These are phyloP conservation scores for Nyssa sinensis DNA, from an alignment of 148 eudicot species.

Conservation along the genomic window DNA sequence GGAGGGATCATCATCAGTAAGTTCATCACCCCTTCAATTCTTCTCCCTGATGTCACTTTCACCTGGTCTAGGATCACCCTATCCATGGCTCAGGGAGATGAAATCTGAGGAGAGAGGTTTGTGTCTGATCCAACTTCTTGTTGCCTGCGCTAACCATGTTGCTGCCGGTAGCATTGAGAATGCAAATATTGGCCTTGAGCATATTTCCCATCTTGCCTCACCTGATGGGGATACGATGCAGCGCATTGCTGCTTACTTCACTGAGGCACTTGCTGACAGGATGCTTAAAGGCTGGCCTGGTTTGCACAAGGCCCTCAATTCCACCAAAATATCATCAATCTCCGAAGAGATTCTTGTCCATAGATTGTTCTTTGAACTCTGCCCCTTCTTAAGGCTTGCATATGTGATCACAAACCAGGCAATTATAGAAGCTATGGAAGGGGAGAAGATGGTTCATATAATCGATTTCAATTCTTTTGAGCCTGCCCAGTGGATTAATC, in stretches of 20 bases:
- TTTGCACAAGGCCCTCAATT: conserved; percentile 61
- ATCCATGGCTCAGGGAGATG: conserved; percentile 57
- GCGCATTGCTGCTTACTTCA: conserved; percentile 69
- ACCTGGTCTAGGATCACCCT: conserved; percentile 54
- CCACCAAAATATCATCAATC: conserved; percentile 37
- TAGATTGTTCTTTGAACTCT: conserved; percentile 58
- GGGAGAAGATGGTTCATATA: conserved; percentile 69
- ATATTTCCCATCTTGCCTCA: conserved; percentile 59
- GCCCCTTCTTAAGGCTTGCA: conserved; percentile 56
- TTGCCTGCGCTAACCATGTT: conserved; percentile 60
- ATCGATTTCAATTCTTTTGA: conserved; percentile 63
- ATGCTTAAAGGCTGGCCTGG: conserved; percentile 64
- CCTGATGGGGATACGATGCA: conserved; percentile 77
- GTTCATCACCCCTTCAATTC: conserved; percentile 60
- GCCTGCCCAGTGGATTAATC: conserved; percentile 75
- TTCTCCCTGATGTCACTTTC: conserved; percentile 58
- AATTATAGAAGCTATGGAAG: conserved; percentile 72
- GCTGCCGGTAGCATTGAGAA: conserved; percentile 46
- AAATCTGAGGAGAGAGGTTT: conserved; percentile 74
- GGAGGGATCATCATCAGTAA: conserved; percentile 47
- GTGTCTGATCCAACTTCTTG: conserved; percentile 55
- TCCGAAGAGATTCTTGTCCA: conserved; percentile 49
- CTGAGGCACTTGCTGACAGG: conserved; percentile 71
- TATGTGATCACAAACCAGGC: conserved; percentile 70
- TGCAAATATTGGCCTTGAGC: conserved; percentile 54